phyloP scores from a whole-genome alignment of 2,329 filamentous ascomycete genomes.

The Hypoxylon sp. region DNA sequence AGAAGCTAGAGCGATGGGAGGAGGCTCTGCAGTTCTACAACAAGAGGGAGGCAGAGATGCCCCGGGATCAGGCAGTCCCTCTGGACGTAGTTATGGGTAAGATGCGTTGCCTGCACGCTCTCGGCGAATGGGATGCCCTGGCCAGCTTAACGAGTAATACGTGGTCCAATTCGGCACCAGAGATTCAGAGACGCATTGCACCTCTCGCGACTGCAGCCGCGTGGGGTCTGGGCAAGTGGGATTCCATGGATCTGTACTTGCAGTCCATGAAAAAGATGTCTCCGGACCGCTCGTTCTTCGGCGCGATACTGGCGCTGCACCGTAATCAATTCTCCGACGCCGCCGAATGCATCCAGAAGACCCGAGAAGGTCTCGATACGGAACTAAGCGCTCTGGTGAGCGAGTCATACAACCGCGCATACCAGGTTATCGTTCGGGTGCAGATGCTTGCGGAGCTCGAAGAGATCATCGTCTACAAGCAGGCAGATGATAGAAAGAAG shows the following conservation, averaged over 20 bases:
- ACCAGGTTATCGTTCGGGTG: constrained; percentile 96
- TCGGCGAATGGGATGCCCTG: constrained; percentile 96
- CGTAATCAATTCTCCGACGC: constrained; percentile 95
- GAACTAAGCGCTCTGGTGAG: constrained; percentile 96
- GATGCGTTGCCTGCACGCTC: constrained; percentile 96
- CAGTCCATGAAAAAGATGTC: constrained; percentile 93
- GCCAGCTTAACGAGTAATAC: constrained; percentile 89
- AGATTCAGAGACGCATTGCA: constrained; percentile 90
- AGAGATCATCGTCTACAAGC: constrained; percentile 98
- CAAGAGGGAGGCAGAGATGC: constrained; percentile 78
- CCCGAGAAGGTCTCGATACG: constrained; percentile 91
- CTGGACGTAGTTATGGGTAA: constrained; percentile 99
- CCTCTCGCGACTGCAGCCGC: constrained; percentile 93
- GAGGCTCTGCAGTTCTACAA: constrained; percentile 94
- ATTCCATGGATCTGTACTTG: constrained; percentile 97
- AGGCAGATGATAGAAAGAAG: constrained; percentile 88
- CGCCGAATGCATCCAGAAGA: constrained; percentile 86
- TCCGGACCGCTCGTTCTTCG: constrained; percentile 96
- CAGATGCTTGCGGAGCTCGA: constrained; percentile 99
- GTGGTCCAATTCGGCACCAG: constrained; percentile 88
- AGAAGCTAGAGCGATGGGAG: constrained; percentile 98
- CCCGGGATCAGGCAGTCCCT: constrained; percentile 64
- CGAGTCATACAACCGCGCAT: constrained; percentile 97
- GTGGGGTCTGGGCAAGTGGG: constrained; percentile 97
- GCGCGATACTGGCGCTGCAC: constrained; percentile 92